A percentile compares a stretch with the other conserved stretches of the same genome.
These are phyloP conservation scores for Candida krabiensis DNA, from an alignment of 805 yeast species.

Conservation along the genomic window DNA sequence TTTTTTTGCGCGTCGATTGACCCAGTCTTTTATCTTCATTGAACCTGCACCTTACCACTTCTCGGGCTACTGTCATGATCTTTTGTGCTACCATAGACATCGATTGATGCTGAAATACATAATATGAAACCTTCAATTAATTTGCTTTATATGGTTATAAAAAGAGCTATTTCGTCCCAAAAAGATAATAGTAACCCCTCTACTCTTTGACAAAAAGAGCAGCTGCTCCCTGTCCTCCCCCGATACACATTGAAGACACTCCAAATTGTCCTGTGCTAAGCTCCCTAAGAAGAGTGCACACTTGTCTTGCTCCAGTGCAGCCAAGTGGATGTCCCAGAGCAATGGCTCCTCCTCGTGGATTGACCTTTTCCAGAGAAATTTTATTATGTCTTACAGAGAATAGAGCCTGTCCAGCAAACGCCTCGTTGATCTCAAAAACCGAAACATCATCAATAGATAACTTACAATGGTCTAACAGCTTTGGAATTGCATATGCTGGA, in stretches of 20 bases:
- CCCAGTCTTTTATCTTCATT: too few species aligned
- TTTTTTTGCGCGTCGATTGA: too few species aligned
- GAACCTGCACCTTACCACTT: too few species aligned
- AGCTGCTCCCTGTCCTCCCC: slow-evolving; percentile 99
- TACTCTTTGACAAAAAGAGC: slow-evolving; percentile 80
- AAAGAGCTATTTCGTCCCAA: too few species aligned
- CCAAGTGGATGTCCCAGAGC: slow-evolving; percentile 95
- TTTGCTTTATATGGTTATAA: too few species aligned
- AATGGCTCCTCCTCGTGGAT: slow-evolving; percentile 95
- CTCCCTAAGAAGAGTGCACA: slow-evolving; percentile 84
- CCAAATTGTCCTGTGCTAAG: slow-evolving; percentile 80
- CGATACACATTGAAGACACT: slow-evolving; percentile 94
- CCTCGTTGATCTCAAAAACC: slow-evolving; percentile 90
- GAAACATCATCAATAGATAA: slow-evolving; percentile 64
- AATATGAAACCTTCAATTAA: too few species aligned
- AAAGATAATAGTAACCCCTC: too few species aligned
- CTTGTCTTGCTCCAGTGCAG: slow-evolving; percentile 83
- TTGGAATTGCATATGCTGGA: slow-evolving; percentile 94
- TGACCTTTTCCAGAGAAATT: slow-evolving; percentile 69
- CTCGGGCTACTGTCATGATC: too few species aligned
- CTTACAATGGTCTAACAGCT: slow-evolving; percentile 47
- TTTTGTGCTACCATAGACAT: too few species aligned
- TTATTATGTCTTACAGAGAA: slow-evolving; percentile 67
- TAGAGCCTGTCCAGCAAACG: slow-evolving; percentile 93
- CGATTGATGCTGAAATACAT: too few species aligned